Evolutionary conservation across 345 rosid genomes (phyloP).

Genomic region (Rhizophora mangle): DNA sequence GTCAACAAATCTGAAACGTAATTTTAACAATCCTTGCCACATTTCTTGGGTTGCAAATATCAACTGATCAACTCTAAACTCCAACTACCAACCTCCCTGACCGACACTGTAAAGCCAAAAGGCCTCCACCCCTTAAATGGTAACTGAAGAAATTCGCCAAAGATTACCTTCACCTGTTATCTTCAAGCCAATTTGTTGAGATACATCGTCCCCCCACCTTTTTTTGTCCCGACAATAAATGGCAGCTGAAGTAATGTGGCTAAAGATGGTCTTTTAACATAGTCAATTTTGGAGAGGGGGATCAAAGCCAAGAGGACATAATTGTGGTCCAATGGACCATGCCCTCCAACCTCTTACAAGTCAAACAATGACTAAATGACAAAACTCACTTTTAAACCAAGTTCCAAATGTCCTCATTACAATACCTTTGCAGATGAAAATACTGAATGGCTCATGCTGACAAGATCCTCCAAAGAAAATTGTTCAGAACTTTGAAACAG

Average conservation of each 20-base stretch:
- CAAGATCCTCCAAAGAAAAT: constrained; percentile 64
- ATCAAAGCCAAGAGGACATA: no score
- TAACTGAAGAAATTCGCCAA: not conserved
- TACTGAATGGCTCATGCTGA: constrained; percentile 54
- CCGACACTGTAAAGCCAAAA: not conserved
- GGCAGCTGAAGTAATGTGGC: no score
- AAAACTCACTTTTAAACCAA: not conserved
- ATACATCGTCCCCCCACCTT: not conserved
- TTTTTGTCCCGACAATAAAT: no score
- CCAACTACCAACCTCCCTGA: not conserved
- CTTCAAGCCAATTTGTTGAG: not conserved
- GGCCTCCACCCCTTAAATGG: not conserved
- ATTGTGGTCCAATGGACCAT: no score
- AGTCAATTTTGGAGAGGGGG: no score
- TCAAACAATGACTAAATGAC: not conserved
- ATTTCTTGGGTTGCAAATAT: not conserved
- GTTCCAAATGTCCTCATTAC: not conserved
- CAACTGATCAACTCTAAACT: not conserved
- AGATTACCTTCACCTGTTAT: not conserved
- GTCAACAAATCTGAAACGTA: not conserved
- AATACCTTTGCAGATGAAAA: constrained; percentile 69
- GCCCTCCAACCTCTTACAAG: no score
- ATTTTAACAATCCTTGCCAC: not conserved
- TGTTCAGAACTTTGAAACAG: constrained; percentile 66
- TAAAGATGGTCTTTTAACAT: no score